These are phyloP conservation scores for Crithidia sp. DNA, from an alignment of 208 protist species.

Conservation along the genomic window DNA sequence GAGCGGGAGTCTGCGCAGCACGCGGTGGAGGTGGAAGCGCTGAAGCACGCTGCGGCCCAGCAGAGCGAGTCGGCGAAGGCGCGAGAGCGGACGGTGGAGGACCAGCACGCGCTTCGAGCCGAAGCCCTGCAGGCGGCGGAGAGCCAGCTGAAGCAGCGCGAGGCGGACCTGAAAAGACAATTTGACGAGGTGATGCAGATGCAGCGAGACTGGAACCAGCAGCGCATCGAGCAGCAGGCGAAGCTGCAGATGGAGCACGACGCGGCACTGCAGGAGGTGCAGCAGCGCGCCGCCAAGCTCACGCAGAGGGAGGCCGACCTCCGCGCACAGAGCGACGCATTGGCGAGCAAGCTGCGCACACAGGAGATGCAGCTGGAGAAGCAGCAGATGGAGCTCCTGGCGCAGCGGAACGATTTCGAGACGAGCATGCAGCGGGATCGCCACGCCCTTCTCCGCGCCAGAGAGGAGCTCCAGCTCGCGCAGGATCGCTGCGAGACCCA, in stretches of 20 bases:
- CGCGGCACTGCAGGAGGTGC: conserved; percentile 35
- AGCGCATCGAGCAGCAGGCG: conserved; percentile 34
- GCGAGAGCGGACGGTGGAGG: conserved; percentile 40
- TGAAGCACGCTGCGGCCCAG: conserved; percentile 32
- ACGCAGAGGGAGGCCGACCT: conserved; percentile 29
- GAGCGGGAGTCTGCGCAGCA: conserved; percentile 46
- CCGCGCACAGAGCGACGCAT: conserved; percentile 25
- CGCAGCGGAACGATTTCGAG: conserved; percentile 47
- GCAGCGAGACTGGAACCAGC: conserved; percentile 34
- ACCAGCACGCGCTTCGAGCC: conserved; percentile 33
- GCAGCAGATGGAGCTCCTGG: conserved; percentile 37
- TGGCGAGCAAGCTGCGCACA: conserved; percentile 33
- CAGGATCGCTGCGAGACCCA: conserved; percentile 38
- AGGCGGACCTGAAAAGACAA: conserved; percentile 37
- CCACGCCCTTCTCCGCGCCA: conserved; percentile 39
- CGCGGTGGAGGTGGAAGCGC: conserved; percentile 48
- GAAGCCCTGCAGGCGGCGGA: conserved; percentile 48
- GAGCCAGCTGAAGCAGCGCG: conserved; percentile 42
- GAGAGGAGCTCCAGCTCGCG: conserved; percentile 47
- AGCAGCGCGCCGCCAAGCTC: conserved; percentile 16
- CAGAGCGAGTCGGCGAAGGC: conserved; percentile 33
- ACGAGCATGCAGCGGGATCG: conserved; percentile 39
- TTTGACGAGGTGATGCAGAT: conserved; percentile 33
- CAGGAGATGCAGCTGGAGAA: conserved; percentile 54
- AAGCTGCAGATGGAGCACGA: conserved; percentile 49